phyloP scores from a whole-genome alignment of 176 grass and related monocot genomes.

The Rhynchospora tenuis region DNA sequence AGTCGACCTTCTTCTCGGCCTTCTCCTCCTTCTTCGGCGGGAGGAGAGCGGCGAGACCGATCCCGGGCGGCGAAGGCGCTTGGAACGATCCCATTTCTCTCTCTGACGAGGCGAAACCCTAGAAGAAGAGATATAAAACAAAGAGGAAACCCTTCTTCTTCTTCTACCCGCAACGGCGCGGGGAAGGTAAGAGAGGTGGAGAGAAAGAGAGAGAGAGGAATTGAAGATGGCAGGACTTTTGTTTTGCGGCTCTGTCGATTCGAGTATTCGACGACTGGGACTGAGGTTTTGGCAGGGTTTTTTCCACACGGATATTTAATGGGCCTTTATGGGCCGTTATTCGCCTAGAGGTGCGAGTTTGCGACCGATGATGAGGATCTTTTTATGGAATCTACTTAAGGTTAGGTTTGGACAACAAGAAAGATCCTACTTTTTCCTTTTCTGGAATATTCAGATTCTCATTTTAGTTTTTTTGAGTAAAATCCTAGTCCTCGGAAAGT shows the following conservation, averaged over 20 bases:
- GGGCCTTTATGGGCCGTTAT: neutral
- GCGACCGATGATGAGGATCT: neutral
- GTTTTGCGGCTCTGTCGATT: neutral
- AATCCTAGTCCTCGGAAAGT: too few species aligned
- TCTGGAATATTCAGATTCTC: neutral
- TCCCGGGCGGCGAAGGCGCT: conserved; percentile 33
- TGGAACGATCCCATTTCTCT: conserved; percentile 53
- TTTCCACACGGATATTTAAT: neutral
- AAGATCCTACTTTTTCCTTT: neutral
- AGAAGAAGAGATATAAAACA: neutral
- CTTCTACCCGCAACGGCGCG: neutral
- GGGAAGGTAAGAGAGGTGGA: neutral
- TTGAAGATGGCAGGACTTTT: neutral
- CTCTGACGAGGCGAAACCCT: neutral
- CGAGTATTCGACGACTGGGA: too few species aligned
- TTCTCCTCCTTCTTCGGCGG: conserved; percentile 50
- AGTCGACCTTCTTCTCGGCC: conserved; percentile 61
- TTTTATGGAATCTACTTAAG: neutral
- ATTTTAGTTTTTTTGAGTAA: neutral
- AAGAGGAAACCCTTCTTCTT: neutral
- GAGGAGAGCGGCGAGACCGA: conserved; percentile 66
- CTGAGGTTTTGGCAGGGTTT: conserved; percentile 39
- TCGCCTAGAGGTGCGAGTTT: too few species aligned
- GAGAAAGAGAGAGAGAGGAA: neutral
- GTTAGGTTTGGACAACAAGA: neutral